Base-by-base conservation (phyloP, 768 basidiomycete species). In the Rhizopogon vinicolor region DNA sequence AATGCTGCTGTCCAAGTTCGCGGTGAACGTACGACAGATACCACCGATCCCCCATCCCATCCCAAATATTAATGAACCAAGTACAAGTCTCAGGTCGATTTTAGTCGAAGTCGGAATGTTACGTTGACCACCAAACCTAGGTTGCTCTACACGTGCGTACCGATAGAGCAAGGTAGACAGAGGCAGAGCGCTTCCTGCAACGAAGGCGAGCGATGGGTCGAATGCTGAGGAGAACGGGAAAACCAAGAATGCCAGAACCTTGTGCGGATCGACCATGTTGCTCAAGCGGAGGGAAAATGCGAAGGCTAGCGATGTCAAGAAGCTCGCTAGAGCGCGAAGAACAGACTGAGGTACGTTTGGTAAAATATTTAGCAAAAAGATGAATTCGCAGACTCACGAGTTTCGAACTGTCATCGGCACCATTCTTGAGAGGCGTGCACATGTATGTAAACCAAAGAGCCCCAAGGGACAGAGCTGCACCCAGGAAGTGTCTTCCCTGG, bases 11-110 rank as follows among this genome's bases (percentile, higher is more conserved):
- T 18, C 14, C 40, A 50, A 50, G 39, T 35, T 28, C 14, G 22
- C 19, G 42, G 8, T 37, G 25, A 16, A 72, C 84, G 64, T 67
- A 85, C 84, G 84, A 65, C 85, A 86, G 46, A 85, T 68, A 35
- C 85, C 85, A 52, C 75, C 69, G 40, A 81, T 61, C 5, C 80
- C 85, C 85, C 85, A 86, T 1, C 85, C 84, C 28, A 83, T 57
- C 46, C 85, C 84, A 64, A 86, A 86, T 39, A 84, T 57, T 16
- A 77, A 74, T 10, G 82, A 75, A 19, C 85, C 85, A 31, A 63
- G 53, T 7, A 86, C 43, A 29, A 86, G 72, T 57, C 65, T 75
- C 25, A 57, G 48, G 59, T 86, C 79, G 16, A 86, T 69, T 35
- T 64, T 59, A 16, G 69, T 71, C 35, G 60, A 66, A 33, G 71